These are phyloP conservation scores for Phyllosticta ampelicida DNA, from an alignment of 2,329 filamentous ascomycete species.

Conservation along the genomic window DNA sequence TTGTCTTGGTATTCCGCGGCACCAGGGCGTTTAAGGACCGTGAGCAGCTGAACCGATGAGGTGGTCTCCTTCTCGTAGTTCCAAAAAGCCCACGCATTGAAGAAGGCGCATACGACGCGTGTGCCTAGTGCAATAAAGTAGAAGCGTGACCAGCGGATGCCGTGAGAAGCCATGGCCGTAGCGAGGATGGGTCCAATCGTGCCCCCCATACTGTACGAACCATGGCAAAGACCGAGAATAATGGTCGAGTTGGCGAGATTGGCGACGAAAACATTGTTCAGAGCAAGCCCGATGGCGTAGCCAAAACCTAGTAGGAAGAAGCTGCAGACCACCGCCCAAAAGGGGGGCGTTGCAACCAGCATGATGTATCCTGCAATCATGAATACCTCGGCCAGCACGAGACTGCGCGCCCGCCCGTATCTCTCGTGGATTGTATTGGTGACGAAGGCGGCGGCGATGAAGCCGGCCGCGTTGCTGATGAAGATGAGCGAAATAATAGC, in stretches of 20 bases:
- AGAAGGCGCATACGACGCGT: constrained; percentile 44
- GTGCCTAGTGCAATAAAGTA: constrained; percentile 57
- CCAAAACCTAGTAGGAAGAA: constrained; percentile 57
- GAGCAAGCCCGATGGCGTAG: constrained; percentile 39
- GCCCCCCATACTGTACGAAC: constrained; percentile 44
- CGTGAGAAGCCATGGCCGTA: constrained; percentile 56
- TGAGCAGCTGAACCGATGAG: not conserved
- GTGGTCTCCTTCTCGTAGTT: constrained; percentile 52
- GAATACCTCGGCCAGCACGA: constrained; percentile 48
- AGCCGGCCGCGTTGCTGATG: constrained; percentile 65
- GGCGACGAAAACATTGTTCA: constrained; percentile 47
- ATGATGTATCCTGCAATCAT: constrained; percentile 53
- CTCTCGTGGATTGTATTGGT: constrained; percentile 52
- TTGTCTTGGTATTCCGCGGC: not conserved
- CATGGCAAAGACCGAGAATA: constrained; percentile 53
- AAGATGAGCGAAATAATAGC: constrained; percentile 73
- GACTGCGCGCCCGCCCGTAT: constrained; percentile 54
- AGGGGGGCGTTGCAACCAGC: constrained; percentile 58
- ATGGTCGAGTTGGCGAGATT: constrained; percentile 43
- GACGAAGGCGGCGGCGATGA: constrained; percentile 60
- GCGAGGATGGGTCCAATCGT: constrained; percentile 60
- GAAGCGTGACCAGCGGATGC: constrained; percentile 57
- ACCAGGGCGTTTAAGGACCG: not conserved
- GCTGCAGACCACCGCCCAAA: constrained; percentile 51
- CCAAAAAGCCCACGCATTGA: constrained; percentile 58